Base-by-base conservation (phyloP, 2,329 filamentous ascomycete species). In the Aureobasidium sp. region DNA sequence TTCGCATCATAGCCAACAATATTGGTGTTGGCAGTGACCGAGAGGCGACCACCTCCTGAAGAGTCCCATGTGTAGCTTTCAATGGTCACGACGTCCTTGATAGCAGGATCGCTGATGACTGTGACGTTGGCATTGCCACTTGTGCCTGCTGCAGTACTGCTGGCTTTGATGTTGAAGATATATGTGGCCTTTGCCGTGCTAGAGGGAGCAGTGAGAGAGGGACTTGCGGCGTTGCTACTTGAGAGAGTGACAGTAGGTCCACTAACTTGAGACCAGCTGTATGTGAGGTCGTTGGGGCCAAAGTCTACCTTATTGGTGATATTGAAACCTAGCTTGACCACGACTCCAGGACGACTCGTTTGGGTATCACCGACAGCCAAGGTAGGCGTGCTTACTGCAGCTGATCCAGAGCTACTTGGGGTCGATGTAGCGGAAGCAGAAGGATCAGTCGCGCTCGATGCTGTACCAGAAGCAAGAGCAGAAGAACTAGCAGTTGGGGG, bases 1-100 rank as follows among this genome's bases (percentile, higher is more conserved):
- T 54, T 67, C 54, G 68, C 70, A 19, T 68, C 67, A 17, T 70
- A 69, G 35, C 73, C 72, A 9, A 69, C 65, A 12, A 74, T 70
- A 52, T 74, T 75, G 17, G 71, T 72, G 33, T 68, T 69, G 42
- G 72, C 74, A 1, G 67, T 67, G 40, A 74, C 71, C 8, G 63
- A 59, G 22, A 74, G 68, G 12, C 69, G 70, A 11, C 73, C 73
- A 1, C 68, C 67, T 39, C 73, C 68, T 22, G 65, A 58, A 0
- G 64, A 67, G 31, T 66, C 69, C 67, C 68, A 72, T 1, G 72
- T 73, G 62, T 73, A 75, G 3, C 64, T 66, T 56, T 73, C 71
- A 39, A 75, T 65, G 5, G 62, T 66, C 24, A 75, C 73, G 7
- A 64, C 63, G 50, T 75, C 73, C 0, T 53, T 12, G 0, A 66